Evolutionary conservation across 108 stramenopile species (phyloP).

Genomic region (Phaeodactylum tricornutum): DNA sequence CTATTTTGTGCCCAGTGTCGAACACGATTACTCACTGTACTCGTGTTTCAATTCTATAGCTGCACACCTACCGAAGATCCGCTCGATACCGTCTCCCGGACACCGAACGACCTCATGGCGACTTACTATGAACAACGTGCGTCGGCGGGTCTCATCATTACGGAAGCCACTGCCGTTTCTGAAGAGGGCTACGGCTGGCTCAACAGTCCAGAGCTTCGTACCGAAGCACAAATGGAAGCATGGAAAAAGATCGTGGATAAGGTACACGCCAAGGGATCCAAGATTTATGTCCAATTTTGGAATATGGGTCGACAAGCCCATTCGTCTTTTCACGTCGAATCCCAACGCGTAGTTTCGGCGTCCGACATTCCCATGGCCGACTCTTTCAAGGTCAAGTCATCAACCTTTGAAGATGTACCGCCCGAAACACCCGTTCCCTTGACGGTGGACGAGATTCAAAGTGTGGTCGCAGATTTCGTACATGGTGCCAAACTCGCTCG

Average conservation of each 20-base stretch:
- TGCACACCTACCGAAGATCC: conserved; percentile 3
- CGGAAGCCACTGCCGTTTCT: conserved; percentile 45
- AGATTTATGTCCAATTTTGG: conserved; percentile 55
- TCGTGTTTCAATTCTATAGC: not conserved
- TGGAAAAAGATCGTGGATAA: conserved; percentile 53
- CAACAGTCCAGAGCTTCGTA: conserved; percentile 32
- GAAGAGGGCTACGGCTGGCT: conserved; percentile 44
- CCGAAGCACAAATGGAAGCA: conserved; percentile 38
- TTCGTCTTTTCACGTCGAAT: conserved; percentile 23
- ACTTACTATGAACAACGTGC: conserved; percentile 57
- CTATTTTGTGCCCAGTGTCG: too few species aligned
- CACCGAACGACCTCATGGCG: conserved; percentile 46
- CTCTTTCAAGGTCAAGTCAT: conserved; percentile 13
- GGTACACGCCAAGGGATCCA: conserved; percentile 41
- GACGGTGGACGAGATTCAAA: conserved; percentile 36
- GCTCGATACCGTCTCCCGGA: conserved; percentile 6
- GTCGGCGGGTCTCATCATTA: conserved; percentile 49
- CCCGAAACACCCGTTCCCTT: conserved; percentile 33
- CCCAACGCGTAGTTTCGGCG: conserved; percentile 22
- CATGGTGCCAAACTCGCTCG: conserved; percentile 20
- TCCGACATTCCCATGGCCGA: conserved; percentile 11
- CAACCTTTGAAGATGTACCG: conserved; percentile 20
- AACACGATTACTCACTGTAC: not conserved
- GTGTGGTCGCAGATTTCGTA: conserved; percentile 27
- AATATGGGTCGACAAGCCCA: conserved; percentile 58